phyloP scores from a whole-genome alignment of 768 basidiomycete genomes.

The Phlebiopsis gigantea region DNA sequence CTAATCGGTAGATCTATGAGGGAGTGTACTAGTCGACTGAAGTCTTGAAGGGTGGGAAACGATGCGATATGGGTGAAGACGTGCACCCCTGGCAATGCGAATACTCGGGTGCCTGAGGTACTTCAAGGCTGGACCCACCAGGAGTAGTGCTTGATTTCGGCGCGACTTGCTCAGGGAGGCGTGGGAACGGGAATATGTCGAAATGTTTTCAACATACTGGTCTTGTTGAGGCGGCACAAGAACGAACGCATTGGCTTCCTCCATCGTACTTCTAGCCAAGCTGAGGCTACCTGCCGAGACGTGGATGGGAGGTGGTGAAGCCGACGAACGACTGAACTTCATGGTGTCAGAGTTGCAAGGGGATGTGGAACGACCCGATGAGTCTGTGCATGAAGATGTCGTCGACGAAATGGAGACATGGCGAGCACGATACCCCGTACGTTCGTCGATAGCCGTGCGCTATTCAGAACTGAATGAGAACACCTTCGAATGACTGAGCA shows the following conservation, averaged over 20 bases:
- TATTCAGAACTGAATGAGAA: background rate
- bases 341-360: slow-evolving; percentile 9
- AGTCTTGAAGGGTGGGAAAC: slow-evolving; percentile 13
- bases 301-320: background rate
- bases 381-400: slow-evolving; percentile 34
- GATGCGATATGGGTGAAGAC: slow-evolving; percentile 55
- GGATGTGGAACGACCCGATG: slow-evolving; percentile 27
- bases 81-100: slow-evolving; percentile 39
- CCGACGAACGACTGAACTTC: slow-evolving; percentile 1
- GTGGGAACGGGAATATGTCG: slow-evolving; percentile 11
- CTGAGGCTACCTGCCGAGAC: slow-evolving; percentile 14
- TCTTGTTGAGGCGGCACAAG: slow-evolving; percentile 27
- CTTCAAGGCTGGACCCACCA: slow-evolving; percentile 45
- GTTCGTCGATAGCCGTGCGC: background rate
- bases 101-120: slow-evolving; percentile 39
- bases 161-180: slow-evolving; percentile 12
- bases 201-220: slow-evolving; percentile 14
- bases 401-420: slow-evolving; percentile 35
- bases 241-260: slow-evolving; percentile 48
- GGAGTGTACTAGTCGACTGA: background rate
- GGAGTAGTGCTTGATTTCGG: slow-evolving; percentile 31
- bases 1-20: background rate
- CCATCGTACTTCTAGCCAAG: slow-evolving; percentile 47
- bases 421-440: background rate
- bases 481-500: too few species aligned